Evolutionary conservation across 2,329 filamentous ascomycete species (phyloP).

Genomic region (Aspergillus awamori): DNA sequence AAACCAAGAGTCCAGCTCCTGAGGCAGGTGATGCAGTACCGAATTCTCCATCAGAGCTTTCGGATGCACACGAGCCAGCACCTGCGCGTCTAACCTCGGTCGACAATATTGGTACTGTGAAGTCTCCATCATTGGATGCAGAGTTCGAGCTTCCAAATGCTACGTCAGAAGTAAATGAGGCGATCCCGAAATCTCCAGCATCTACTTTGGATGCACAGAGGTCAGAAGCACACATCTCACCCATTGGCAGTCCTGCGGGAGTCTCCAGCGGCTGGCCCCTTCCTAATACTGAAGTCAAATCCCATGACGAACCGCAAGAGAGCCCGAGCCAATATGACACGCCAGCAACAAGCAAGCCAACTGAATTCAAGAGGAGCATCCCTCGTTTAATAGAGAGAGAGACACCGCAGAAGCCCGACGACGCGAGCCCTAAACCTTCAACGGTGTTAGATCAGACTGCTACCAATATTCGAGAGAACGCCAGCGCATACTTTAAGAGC

Average conservation of each 20-base stretch:
- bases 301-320: slow-evolving; percentile 9
- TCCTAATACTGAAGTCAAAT: slow-evolving; percentile 16
- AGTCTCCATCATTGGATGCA: background rate
- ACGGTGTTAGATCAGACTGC: slow-evolving; percentile 9
- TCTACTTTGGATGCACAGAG: slow-evolving; percentile 14
- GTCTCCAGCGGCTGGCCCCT: slow-evolving; percentile 25
- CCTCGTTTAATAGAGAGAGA: slow-evolving; percentile 18
- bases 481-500: slow-evolving; percentile 20
- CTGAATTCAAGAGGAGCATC: slow-evolving; percentile 18
- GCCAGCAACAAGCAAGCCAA: slow-evolving; percentile 18
- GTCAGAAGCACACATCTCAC: background rate
- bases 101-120: background rate
- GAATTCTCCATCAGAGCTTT: slow-evolving; percentile 9
- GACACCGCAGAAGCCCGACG: slow-evolving; percentile 3
- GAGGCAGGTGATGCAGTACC: background rate
- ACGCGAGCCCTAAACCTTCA: slow-evolving; percentile 8
- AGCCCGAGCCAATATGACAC: slow-evolving; percentile 13
- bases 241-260: slow-evolving; percentile 6
- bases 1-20: background rate
- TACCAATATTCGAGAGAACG: slow-evolving; percentile 15
- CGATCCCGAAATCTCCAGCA: background rate
- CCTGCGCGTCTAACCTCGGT: background rate
- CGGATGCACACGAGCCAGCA: slow-evolving; percentile 4
- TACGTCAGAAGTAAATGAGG: background rate
- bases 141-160: background rate